Evolutionary conservation across 2,329 filamentous ascomycete species (phyloP), one percentile per base, ranked within the genome.

Genomic region (Fusarium concolor): DNA sequence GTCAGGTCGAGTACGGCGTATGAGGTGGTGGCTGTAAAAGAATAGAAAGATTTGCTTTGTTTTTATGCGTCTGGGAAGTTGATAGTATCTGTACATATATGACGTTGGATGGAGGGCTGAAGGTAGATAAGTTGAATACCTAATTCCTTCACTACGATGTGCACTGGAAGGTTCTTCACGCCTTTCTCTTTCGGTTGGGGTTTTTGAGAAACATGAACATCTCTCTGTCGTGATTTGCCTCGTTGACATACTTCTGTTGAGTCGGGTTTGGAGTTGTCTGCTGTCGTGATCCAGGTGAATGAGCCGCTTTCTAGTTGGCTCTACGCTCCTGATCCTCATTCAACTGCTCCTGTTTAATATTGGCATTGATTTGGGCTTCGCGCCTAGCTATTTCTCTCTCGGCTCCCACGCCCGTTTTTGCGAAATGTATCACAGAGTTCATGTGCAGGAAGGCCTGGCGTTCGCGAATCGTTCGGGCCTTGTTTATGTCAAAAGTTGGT

Each of bases 1-100:
- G 87, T 50, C 87, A 89, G 77, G 77, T 88, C 56, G 86, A 85
- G 62, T 89, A 89, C 71, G 87, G 87, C 56, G 82, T 77, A 74
- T 89, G 80, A 80, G 70, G 59, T 56, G 63, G 68, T 37, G 67
- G 70, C 61, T 77, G 75, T 76, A 80, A 74, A 73, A 76, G 76
- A 77, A 79, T 75, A 77, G 72, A 78, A 76, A 75, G 67, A 72
- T 70, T 76, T 73, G 69, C 68, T 74, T 76, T 64, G 61, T 65
- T 76, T 73, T 74, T 75, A 71, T 72, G 74, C 64, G 70, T 66
- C 66, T 72, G 73, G 70, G 72, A 71, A 75, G 74, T 73, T 71
- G 64, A 64, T 65, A 73, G 71, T 75, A 74, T 67, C 75, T 81
- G 79, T 80, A 80, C 74, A 81, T 80, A 80, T 79, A 79, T 69